These are phyloP conservation scores for Hawksworthiomyces lignivorus DNA, from an alignment of 2,329 filamentous ascomycete genomes.

Conservation along the genomic window DNA sequence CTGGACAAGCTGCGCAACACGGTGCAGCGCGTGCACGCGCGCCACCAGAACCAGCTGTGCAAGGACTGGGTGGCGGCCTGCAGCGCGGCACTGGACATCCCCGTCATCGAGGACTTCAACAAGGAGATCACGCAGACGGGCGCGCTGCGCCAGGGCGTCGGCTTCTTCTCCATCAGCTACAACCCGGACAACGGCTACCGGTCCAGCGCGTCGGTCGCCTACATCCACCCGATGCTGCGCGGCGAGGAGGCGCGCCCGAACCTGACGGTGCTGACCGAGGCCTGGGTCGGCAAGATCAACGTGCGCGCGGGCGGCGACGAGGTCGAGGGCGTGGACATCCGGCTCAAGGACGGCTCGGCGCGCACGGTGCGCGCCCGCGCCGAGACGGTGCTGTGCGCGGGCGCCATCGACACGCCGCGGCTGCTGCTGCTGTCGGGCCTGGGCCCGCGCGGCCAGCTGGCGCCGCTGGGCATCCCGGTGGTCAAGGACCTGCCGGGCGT, in stretches of 20 bases:
- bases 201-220: conserved; percentile 81
- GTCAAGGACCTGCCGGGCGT: conserved; percentile 51
- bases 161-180: conserved; percentile 87
- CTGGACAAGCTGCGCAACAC: conserved; percentile 82
- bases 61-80: conserved; percentile 83
- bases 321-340: conserved; percentile 67
- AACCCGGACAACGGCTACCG: conserved; percentile 81
- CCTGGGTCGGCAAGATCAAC: conserved; percentile 79
- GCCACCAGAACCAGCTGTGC: conserved; percentile 84
- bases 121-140: conserved; percentile 69
- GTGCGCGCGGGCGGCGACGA: conserved; percentile 49
- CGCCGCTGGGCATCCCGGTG: conserved; percentile 45
- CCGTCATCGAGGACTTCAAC: conserved; percentile 81
- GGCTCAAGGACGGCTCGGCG: conserved; percentile 40
- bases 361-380: conserved; percentile 55
- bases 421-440: conserved; percentile 52
- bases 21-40: conserved; percentile 78
- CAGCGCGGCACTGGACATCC: conserved; percentile 70
- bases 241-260: conserved; percentile 78
- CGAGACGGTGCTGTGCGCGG: conserved; percentile 74
- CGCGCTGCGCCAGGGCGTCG: conserved; percentile 65
- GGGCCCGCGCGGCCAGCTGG: conserved; percentile 46
- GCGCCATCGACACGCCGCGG: conserved; percentile 74
- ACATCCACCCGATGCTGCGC: conserved; percentile 83
- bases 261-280: conserved; percentile 77